Conservation (phyloP, 2,329 filamentous ascomycete genomes). For the Camillea tinctor region DNA sequence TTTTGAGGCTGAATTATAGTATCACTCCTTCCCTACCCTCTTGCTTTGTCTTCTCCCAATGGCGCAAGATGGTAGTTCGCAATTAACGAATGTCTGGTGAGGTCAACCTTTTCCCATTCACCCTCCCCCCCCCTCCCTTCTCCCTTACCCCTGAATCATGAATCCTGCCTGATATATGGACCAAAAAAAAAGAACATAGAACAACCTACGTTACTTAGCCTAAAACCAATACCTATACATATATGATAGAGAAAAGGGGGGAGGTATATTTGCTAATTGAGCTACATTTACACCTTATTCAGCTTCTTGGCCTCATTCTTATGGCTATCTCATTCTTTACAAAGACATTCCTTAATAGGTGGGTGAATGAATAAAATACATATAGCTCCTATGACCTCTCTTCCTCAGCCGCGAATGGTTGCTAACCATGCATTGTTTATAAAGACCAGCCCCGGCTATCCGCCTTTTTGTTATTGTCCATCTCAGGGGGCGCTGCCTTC, state of each 20-base stretch:
- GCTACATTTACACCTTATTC: too few relatives aligned
- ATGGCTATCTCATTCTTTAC: constrained; percentile 46
- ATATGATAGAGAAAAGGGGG: too few relatives aligned
- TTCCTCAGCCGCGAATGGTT: neutral
- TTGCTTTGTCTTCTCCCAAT: constrained; percentile 20
- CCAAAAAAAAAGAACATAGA: too few relatives aligned
- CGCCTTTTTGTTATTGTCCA: constrained; percentile 44
- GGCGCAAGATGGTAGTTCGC: constrained; percentile 33
- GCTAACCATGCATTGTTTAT: constrained; percentile 12
- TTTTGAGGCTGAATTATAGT: too few relatives aligned
- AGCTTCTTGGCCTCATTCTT: constrained; percentile 49
- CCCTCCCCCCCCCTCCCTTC: too few relatives aligned
- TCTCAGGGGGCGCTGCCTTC: constrained; percentile 44
- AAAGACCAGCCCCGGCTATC: constrained; percentile 51
- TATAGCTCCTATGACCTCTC: neutral
- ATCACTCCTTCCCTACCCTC: neutral
- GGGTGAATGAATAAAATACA: too few relatives aligned
- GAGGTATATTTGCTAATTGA: constrained; percentile 3
- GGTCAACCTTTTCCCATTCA: too few relatives aligned
- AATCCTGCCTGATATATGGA: too few relatives aligned
- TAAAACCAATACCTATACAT: too few relatives aligned
- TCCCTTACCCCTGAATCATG: neutral
- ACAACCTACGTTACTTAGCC: too few relatives aligned
- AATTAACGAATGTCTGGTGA: constrained; percentile 38
- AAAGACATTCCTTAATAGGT: constrained; percentile 51